phyloP scores from a whole-genome alignment of 768 basidiomycete genomes.

The Collybia sordida region DNA sequence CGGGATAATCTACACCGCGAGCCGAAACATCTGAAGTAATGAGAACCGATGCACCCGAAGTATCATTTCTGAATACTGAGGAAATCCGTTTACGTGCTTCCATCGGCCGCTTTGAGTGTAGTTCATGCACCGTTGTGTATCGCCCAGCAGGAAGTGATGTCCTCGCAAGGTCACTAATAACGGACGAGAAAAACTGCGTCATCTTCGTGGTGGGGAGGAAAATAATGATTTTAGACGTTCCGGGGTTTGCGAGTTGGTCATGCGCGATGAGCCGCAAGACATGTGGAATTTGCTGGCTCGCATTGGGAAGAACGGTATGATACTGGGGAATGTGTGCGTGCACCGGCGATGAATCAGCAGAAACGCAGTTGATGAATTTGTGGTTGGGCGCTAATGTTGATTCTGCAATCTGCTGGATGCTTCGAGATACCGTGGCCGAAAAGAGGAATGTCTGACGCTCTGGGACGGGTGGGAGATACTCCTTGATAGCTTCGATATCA shows the following conservation, averaged over 20 bases:
- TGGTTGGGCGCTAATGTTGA: slow-evolving; percentile 59
- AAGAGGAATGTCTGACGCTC: slow-evolving; percentile 90
- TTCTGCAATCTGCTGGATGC: slow-evolving; percentile 70
- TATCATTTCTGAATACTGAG: slow-evolving; percentile 58
- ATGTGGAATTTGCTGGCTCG: slow-evolving; percentile 75
- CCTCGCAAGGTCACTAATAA: slow-evolving; percentile 52
- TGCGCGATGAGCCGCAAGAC: slow-evolving; percentile 78
- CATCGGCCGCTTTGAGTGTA: slow-evolving; percentile 77
- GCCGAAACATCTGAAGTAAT: slow-evolving; percentile 89
- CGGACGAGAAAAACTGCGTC: slow-evolving; percentile 70
- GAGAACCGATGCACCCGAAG: slow-evolving; percentile 56
- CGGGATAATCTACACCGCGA: slow-evolving; percentile 87
- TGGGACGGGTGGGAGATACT: slow-evolving; percentile 57
- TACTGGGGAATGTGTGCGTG: slow-evolving; percentile 81
- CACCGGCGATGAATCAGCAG: slow-evolving; percentile 59
- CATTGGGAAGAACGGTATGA: slow-evolving; percentile 68
- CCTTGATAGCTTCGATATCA: slow-evolving; percentile 75
- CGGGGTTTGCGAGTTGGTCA: slow-evolving; percentile 76
- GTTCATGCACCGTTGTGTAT: slow-evolving; percentile 66
- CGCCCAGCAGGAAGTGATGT: slow-evolving; percentile 48
- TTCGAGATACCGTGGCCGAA: slow-evolving; percentile 79
- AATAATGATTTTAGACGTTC: slow-evolving; percentile 71
- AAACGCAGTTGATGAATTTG: slow-evolving; percentile 71
- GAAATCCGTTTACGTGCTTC: slow-evolving; percentile 55
- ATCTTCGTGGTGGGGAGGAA: slow-evolving; percentile 86